Evolutionary conservation across 2,329 filamentous ascomycete species (phyloP), one percentile per base, ranked within the genome.

Genomic region (Paraconiothyrium brasiliense): DNA sequence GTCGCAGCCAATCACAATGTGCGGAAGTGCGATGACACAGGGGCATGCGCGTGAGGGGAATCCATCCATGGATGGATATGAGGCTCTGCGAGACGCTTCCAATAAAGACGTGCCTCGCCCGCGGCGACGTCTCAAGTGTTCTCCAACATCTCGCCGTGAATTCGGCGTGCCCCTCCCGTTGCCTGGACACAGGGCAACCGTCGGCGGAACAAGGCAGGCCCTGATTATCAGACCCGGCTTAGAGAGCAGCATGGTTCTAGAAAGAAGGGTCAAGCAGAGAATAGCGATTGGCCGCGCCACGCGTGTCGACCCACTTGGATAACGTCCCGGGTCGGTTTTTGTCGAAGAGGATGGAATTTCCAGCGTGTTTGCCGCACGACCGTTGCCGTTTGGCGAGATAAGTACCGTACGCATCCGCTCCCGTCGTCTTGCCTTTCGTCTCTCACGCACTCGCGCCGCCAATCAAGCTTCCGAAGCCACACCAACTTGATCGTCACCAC

Each of bases 1-100:
- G n/a, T 37, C 35, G 43, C 60, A 43, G 59, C 70, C 59, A 71
- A 71, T 71, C 60, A 65, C 58, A 66, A 59, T 46, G 22, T 43
- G 39, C 59, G 66, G 62, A 66, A 61, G 58, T 63, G 59, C 44
- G 60, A 51, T 65, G 62, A 67, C 63, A 58, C 22, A 37, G 35
- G 35, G 9, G 34, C 32, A 11, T 41, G 43, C 22, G 43, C 13
- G 34, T 22, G 56, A 58, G 56, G 57, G 58, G 59, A 59, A 62
- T 20, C 20, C 20, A 20, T n/a, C n/a, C n/a, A n/a, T n/a, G n/a
- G n/a, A n/a, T 20, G 20, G 20, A 20, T 6, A 22, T 57, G 63
- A 60, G 58, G 54, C 58, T 54, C 60, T 58, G 54, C 54, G 30
- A 43, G 22, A 37, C 30, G 30, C 43, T 34, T 20, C 37, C 37